A percentile compares a stretch with the other conserved stretches of the same genome.
phyloP scores from a whole-genome alignment of 352 stramenopile genomes.

The Phytophthora sp. region DNA sequence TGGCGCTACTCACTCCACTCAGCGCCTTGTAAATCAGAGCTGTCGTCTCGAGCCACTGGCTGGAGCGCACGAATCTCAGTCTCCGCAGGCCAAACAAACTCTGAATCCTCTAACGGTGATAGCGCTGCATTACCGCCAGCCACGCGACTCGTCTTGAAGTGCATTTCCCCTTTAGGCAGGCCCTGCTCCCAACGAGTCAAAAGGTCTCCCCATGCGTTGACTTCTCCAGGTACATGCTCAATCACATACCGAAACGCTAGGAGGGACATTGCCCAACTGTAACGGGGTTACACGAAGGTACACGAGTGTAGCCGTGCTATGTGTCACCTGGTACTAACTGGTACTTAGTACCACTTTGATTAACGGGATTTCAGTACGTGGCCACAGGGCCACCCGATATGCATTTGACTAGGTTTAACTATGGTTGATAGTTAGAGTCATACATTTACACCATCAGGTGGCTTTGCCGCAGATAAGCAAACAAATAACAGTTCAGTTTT shows the following conservation, averaged over 20 bases:
- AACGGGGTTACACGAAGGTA: too few relatives aligned
- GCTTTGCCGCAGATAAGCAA: too few relatives aligned
- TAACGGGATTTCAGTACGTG: too few relatives aligned
- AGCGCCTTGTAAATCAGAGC: not conserved
- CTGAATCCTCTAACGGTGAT: not conserved
- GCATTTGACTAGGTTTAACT: too few relatives aligned
- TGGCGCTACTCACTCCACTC: conserved; percentile 6
- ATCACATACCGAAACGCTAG: conserved; percentile 19
- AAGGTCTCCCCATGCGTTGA: conserved; percentile 15
- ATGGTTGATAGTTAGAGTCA: too few relatives aligned
- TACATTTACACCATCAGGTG: too few relatives aligned
- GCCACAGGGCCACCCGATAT: too few relatives aligned
- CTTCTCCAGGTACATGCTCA: conserved; percentile 16
- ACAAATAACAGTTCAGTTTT: too few relatives aligned
- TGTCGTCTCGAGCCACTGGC: not conserved
- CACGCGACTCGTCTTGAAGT: not conserved
- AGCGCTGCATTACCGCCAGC: not conserved
- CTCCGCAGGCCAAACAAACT: not conserved
- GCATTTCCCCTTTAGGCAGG: too few relatives aligned
- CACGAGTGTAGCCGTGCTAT: too few relatives aligned
- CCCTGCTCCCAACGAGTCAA: not conserved
- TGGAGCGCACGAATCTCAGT: not conserved
- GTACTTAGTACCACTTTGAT: too few relatives aligned
- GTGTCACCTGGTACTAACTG: too few relatives aligned
- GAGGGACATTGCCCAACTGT: conserved; percentile 25